Percentiles rank a stretch among this genome's conserved stretches.
phyloP scores from a whole-genome alignment of 768 basidiomycete genomes.

The Boletus vermiculosoides region DNA sequence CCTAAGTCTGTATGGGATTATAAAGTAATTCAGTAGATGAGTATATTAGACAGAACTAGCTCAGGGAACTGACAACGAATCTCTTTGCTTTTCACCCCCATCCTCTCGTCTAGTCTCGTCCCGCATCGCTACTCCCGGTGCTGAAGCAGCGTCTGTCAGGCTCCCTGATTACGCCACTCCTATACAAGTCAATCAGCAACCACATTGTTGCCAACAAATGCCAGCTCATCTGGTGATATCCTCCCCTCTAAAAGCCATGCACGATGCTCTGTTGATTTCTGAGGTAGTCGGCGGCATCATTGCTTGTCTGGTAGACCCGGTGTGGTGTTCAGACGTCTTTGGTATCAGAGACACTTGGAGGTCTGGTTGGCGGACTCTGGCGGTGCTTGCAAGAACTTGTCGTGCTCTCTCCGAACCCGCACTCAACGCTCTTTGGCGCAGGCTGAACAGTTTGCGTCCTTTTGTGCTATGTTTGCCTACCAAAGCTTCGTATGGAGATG shows the following conservation, averaged over 20 bases:
- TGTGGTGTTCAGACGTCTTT: neutral
- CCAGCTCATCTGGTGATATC: neutral
- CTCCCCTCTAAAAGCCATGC: neutral
- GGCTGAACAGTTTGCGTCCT: slow-evolving; percentile 6
- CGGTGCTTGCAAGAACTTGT: slow-evolving; percentile 15
- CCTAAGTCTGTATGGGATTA: too few relatives aligned
- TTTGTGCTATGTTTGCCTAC: slow-evolving; percentile 7
- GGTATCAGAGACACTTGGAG: neutral
- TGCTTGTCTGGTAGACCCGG: neutral
- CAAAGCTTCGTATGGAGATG: neutral
- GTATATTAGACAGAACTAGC: too few relatives aligned
- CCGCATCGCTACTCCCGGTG: too few relatives aligned
- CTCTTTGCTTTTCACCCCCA: too few relatives aligned
- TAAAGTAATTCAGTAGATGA: too few relatives aligned
- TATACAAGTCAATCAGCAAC: neutral
- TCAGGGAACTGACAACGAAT: too few relatives aligned
- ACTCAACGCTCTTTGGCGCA: slow-evolving; percentile 16
- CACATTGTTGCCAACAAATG: neutral
- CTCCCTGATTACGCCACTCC: too few relatives aligned
- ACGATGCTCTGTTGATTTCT: neutral
- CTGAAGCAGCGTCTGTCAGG: too few relatives aligned
- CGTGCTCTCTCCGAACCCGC: slow-evolving; percentile 14
- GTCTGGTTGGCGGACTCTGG: neutral
- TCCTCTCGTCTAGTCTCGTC: too few relatives aligned
- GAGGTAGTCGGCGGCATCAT: slow-evolving; percentile 4